phyloP scores from a whole-genome alignment of 23 red algal genomes.

The Gracilaria caudata region DNA sequence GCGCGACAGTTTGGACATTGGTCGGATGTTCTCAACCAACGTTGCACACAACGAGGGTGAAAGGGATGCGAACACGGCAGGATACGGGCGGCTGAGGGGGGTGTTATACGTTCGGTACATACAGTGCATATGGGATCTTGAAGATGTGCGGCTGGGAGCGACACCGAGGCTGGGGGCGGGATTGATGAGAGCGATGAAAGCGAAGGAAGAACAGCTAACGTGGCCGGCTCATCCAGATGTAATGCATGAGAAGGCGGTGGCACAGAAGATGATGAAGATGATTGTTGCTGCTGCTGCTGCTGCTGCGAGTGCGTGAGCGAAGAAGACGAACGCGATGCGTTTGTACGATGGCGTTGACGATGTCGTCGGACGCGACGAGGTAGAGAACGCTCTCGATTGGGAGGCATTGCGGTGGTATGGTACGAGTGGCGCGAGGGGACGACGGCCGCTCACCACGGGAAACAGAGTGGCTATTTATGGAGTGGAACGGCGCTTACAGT shows the following conservation, averaged over 20 bases:
- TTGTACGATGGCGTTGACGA: not conserved
- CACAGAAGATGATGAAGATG: not conserved
- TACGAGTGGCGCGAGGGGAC: not conserved
- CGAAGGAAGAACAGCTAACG: not conserved
- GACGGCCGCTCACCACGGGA: too few relatives aligned
- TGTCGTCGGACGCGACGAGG: not conserved
- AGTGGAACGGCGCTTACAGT: too few relatives aligned
- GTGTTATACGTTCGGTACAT: not conserved
- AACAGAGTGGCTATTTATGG: too few relatives aligned
- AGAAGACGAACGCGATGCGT: not conserved
- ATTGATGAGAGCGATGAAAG: not conserved
- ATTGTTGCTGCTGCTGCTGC: not conserved
- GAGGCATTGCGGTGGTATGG: not conserved
- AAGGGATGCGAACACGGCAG: constrained; percentile 12
- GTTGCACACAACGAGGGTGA: constrained; percentile 14
- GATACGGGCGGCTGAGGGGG: not conserved
- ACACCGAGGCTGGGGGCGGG: not conserved
- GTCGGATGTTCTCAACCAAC: constrained; percentile 4
- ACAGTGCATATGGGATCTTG: constrained; percentile 10
- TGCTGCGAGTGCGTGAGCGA: not conserved
- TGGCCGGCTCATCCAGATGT: not conserved
- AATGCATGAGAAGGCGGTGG: not conserved
- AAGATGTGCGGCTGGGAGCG: not conserved
- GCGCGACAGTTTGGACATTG: constrained; percentile 21
- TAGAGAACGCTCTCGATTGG: not conserved